A percentile compares a stretch with the other conserved stretches of the same genome.
phyloP scores from a whole-genome alignment of 495 filamentous ascomycete genomes.

The Penicillium manginii region DNA sequence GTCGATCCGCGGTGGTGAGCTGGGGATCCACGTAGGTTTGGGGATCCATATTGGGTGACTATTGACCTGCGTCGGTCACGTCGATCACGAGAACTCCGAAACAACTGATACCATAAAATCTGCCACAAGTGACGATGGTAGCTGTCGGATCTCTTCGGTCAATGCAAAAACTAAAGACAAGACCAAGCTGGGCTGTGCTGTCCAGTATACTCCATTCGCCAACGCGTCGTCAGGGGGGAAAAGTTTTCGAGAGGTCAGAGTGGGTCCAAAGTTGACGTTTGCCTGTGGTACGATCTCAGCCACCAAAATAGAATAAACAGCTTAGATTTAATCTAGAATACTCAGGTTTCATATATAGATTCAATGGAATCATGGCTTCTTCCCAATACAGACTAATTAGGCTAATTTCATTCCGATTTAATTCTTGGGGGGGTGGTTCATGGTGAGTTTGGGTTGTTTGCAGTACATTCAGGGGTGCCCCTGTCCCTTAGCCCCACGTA shows the following conservation, averaged over 20 bases:
- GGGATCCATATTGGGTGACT: slow-evolving; percentile 35
- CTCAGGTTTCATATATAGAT: not conserved
- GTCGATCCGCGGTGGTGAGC: slow-evolving; percentile 50
- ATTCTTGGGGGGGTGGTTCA: not conserved
- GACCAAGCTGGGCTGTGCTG: slow-evolving; percentile 1
- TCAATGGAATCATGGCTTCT: not conserved
- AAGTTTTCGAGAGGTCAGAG: slow-evolving; percentile 18
- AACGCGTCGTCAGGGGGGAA: slow-evolving; percentile 25
- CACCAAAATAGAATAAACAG: not conserved
- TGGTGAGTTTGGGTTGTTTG: too few species aligned
- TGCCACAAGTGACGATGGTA: not conserved
- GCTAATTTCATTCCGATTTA: too few species aligned
- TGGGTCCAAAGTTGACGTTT: slow-evolving; percentile 16
- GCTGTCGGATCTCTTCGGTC: not conserved
- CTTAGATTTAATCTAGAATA: not conserved
- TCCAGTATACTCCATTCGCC: slow-evolving; percentile 10
- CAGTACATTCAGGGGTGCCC: slow-evolving; percentile 7
- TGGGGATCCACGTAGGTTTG: slow-evolving; percentile 49
- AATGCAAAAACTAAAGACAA: slow-evolving; percentile 4
- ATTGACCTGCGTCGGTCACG: not conserved
- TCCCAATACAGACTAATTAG: not conserved
- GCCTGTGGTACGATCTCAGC: not conserved
- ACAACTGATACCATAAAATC: slow-evolving; percentile 6
- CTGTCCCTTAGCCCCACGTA: slow-evolving; percentile 5
- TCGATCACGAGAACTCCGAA: slow-evolving; percentile 5